Conservation (phyloP, 306 rosid species). For the Pyrus betulifolia region DNA sequence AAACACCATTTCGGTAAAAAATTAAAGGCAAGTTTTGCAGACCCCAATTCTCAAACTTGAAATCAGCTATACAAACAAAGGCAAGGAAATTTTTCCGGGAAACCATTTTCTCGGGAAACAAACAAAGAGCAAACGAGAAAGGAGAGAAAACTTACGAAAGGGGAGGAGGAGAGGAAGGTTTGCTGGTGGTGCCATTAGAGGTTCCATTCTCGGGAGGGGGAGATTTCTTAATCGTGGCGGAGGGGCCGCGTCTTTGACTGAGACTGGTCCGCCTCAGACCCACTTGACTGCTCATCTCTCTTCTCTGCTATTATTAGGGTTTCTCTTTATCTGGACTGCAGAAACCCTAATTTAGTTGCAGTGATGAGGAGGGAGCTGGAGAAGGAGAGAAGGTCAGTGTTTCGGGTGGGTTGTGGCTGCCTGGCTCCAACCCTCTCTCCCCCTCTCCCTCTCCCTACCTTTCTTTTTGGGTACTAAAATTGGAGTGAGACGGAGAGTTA, state of each 20-base stretch:
- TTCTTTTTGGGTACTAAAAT: neutral
- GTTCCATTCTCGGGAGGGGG: constrained; percentile 31
- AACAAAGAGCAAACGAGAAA: neutral
- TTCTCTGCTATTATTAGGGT: neutral
- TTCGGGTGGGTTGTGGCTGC: neutral
- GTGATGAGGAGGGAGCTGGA: neutral
- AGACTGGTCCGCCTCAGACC: constrained; percentile 40
- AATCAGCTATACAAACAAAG: neutral
- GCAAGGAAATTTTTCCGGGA: neutral
- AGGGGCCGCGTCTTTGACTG: constrained; percentile 43
- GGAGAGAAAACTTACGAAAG: constrained; percentile 25
- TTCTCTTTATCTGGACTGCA: neutral
- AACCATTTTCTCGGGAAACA: neutral
- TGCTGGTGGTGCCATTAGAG: constrained; percentile 33
- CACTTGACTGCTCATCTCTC: constrained; percentile 62
- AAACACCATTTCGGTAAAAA: neutral
- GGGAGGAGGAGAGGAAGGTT: constrained; percentile 54
- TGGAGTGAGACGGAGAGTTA: neutral
- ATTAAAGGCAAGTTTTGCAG: neutral
- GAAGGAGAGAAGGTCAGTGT: neutral
- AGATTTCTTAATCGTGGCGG: constrained; percentile 39
- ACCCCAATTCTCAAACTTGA: neutral
- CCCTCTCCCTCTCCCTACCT: neutral
- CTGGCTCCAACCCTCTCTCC: neutral
- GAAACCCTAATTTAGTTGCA: neutral